Evolutionary conservation across 176 grass and related monocot species (phyloP), one percentile per base, ranked within the genome.

Genomic region (Avena eriantha): DNA sequence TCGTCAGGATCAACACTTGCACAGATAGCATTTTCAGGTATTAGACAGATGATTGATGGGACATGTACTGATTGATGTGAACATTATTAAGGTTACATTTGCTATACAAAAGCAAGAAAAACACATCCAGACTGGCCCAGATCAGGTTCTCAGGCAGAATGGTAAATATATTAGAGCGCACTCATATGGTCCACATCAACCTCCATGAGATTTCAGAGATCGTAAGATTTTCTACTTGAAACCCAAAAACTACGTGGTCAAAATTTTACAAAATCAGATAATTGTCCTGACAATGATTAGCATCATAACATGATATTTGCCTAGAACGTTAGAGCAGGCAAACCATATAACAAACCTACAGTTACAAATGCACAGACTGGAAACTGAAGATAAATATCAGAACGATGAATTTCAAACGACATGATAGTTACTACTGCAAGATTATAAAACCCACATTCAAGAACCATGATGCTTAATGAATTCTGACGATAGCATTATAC

Each of bases 401-500:
- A 53, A 87, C 65, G 29, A 51, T 63, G 67, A 68, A 67, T 70
- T 16, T 34, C 10, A 35, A 81, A 26, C 12, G 23, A 80, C 19
- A 45, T 49, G 26, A 18, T 21, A 53, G 26, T 50, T 54, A 45
- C 56, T 50, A 64, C 8, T 26, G 19, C 39, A 75, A 12, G 41
- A 74, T 49, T 64, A 15, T 45, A 53, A 4, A 41, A 61, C 8
- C 7, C 56, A 23, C 12, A 73, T 53, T 51, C 77, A 48, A 78
- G 18, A 73, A 39, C 50, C 77, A 48, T 41, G 15, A 67, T 79
- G 66, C 0, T 13, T 81, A 73, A 49, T 64, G 17, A 47, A 81
- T 19, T 21, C 15, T 80, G 31, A 49, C 22, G 1, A 85, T 64
- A 11, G 13, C 26, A 23, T 26, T 31, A 41, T 54, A 67, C 56